Base-by-base conservation (phyloP, 1,139 yeast genomes). In the Entelexis paramagnoliae region DNA sequence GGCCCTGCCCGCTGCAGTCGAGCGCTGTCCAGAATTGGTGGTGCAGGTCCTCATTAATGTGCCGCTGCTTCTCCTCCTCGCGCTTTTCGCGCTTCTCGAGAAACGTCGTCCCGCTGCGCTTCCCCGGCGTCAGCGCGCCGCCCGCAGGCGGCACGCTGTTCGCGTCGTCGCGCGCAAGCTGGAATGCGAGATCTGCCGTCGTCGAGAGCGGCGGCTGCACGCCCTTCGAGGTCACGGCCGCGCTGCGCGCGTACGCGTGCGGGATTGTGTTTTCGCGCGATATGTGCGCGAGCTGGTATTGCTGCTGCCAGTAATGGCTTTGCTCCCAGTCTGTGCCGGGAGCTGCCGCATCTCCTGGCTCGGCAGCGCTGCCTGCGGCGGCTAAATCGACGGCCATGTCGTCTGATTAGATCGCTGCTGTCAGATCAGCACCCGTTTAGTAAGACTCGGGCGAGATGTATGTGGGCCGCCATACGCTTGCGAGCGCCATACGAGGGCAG, bases 21-120 rank as follows among this genome's bases (percentile, higher is more conserved):
- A 93, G 73, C 26, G 91, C 93, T 51, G 95, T 84, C 99, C 99
- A 93, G 62, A 84, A 76, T 68, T 89, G 96, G 61, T 77, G 77
- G 55, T 81, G 79, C 46, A 84, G 78, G 60, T 78, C 83, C 55
- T 78, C 77, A 65, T 84, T 79, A 70, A 79, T 79, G 65, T 81
- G 74, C 63, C 87, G 80, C 63, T 83, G 91, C 59, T 82, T 85
- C 66, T 82, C 85, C 55, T 79, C 79, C 60, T 83, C 87, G 60
- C 86, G 87, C 63, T 81, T 89, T 58, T 84, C 87, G 50, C 76
- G 68, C 64, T 64, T 60, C 62, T 74, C 65, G 54, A 65, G 62
- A 41, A 46, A 41, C 42, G 50, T n/a, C 48, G 50, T 46, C 49
- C 52, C 52, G 19, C 29, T 46, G 38, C 78, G 17, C 77, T 71